Evolutionary conservation across 2,329 filamentous ascomycete species (phyloP).

Genomic region (Calonectria multiphialidica): DNA sequence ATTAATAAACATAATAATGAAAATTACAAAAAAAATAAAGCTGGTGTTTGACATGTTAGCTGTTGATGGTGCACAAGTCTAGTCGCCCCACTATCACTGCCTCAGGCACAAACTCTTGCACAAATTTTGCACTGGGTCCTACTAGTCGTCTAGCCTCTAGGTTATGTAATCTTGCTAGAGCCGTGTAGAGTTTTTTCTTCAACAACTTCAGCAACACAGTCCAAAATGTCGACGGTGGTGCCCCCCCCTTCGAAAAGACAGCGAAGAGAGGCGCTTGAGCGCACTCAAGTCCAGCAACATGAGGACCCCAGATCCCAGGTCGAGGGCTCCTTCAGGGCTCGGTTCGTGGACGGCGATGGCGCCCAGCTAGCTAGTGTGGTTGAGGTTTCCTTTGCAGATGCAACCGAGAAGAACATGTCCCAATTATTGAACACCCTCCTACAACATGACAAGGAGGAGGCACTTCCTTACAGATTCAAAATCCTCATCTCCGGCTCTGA

Average conservation of each 20-base stretch:
- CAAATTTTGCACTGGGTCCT: no score
- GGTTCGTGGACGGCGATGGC: background rate
- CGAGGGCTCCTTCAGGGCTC: background rate
- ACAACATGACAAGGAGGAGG: background rate
- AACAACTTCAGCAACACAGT: background rate
- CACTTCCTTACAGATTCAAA: background rate
- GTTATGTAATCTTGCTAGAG: conserved; percentile 2
- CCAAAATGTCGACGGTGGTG: background rate
- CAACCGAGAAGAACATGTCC: conserved; percentile 7
- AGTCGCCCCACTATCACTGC: no score
- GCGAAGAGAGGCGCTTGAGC: background rate
- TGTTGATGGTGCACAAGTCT: no score
- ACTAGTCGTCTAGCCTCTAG: no score
- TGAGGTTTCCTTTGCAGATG: background rate
- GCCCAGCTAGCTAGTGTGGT: background rate
- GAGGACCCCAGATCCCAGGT: background rate
- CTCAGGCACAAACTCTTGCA: no score
- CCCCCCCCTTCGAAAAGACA: conserved; percentile 3
- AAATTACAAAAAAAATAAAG: no score
- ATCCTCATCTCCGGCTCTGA: background rate
- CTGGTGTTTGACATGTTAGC: no score
- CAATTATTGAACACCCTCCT: conserved; percentile 6
- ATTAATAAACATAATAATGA: background rate
- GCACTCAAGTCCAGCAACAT: background rate
- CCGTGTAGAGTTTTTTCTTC: conserved; percentile 2